Conservation (phyloP, 352 stramenopile species). For the Pythium aristosporum region DNA sequence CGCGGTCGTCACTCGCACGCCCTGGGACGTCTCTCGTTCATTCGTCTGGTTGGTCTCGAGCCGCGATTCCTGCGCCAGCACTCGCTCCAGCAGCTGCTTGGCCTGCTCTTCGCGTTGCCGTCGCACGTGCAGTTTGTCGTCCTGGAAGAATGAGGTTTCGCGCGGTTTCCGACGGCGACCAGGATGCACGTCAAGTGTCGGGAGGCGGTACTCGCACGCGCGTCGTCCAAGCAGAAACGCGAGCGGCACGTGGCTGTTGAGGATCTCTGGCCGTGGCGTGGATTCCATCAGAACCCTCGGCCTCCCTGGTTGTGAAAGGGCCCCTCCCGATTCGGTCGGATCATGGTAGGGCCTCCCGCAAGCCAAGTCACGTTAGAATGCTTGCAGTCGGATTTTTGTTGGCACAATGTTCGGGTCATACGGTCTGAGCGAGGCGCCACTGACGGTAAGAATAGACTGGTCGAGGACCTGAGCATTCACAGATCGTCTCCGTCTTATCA, state of each 20-base stretch:
- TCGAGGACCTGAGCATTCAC: no score
- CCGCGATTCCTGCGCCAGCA: constrained; percentile 28
- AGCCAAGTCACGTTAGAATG: no score
- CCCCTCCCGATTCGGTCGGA: not conserved
- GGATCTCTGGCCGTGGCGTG: constrained; percentile 19
- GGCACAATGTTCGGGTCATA: no score
- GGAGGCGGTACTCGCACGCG: constrained; percentile 36
- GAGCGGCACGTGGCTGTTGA: constrained; percentile 60
- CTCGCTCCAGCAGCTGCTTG: constrained; percentile 32
- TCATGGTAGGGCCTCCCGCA: not conserved
- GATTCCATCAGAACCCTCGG: not conserved
- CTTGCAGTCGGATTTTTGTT: no score
- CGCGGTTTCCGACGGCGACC: not conserved
- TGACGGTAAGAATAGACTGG: no score
- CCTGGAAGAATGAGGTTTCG: not conserved
- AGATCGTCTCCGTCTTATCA: no score
- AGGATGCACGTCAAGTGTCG: not conserved
- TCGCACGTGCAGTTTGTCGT: constrained; percentile 15
- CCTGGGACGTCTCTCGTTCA: constrained; percentile 7
- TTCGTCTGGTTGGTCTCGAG: not conserved
- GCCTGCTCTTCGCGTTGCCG: constrained; percentile 43
- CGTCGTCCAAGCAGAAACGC: constrained; percentile 61
- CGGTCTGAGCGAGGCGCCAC: no score
- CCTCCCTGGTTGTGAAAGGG: not conserved
- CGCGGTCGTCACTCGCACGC: constrained; percentile 9